phyloP scores from a whole-genome alignment of 1,139 yeast genomes.

The Kurtzmaniella quercitrusa region DNA sequence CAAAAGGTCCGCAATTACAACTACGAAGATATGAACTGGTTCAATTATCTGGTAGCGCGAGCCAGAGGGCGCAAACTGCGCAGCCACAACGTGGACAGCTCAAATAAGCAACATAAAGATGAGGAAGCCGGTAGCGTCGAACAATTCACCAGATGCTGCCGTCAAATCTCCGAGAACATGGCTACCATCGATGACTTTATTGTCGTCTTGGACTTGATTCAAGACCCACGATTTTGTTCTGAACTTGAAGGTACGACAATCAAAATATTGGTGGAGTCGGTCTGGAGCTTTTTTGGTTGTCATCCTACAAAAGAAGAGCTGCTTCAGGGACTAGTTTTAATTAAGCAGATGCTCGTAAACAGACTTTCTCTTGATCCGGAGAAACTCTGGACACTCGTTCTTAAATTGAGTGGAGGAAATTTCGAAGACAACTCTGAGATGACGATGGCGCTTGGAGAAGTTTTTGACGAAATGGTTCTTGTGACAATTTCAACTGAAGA shows the following conservation, averaged over 20 bases:
- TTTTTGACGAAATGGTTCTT: slow-evolving; percentile 27
- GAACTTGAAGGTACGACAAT: neutral
- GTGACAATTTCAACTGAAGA: slow-evolving; percentile 22
- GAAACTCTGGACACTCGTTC: slow-evolving; percentile 21
- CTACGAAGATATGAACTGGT: slow-evolving; percentile 38
- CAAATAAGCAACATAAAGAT: slow-evolving; percentile 4
- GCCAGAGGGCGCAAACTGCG: slow-evolving; percentile 10
- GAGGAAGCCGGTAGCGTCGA: slow-evolving; percentile 14
- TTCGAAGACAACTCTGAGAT: slow-evolving; percentile 14
- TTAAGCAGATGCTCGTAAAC: slow-evolving; percentile 34
- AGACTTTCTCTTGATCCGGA: slow-evolving; percentile 16
- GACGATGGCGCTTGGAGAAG: slow-evolving; percentile 23
- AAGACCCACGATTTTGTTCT: slow-evolving; percentile 9
- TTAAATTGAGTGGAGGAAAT: slow-evolving; percentile 14
- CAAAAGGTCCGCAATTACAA: slow-evolving; percentile 28
- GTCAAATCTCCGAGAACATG: slow-evolving; percentile 9
- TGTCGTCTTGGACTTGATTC: slow-evolving; percentile 20
- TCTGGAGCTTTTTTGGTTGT: slow-evolving; percentile 24
- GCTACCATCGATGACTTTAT: slow-evolving; percentile 16
- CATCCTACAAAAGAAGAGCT: slow-evolving; percentile 10
- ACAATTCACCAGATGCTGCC: slow-evolving; percentile 18
- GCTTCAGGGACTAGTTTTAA: slow-evolving; percentile 27
- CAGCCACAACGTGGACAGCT: neutral
- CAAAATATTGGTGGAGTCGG: slow-evolving; percentile 9
- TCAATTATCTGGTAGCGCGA: slow-evolving; percentile 34